Evolutionary conservation across 2,329 filamentous ascomycete species (phyloP), one percentile per base, ranked within the genome.

Genomic region (Leptosphaerulina australis): DNA sequence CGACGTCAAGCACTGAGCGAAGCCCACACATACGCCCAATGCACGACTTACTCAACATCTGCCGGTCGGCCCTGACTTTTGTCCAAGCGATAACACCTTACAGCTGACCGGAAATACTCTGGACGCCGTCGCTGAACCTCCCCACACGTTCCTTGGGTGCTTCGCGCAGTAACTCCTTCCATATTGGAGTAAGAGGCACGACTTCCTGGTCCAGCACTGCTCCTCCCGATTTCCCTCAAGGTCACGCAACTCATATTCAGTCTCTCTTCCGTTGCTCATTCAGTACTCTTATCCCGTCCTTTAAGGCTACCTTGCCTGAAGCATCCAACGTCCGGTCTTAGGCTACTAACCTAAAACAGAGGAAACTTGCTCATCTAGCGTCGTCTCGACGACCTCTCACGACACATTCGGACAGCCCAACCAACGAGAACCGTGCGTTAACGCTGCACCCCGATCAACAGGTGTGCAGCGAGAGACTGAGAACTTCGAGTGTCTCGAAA

Each of bases 341-440:
- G 38, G 54, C 52, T 25, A 44, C 56, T 63, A 53, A 48, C 43
- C 50, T 22, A 7, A 47, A 38, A 18, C 30, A 34, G 43, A 35
- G 18, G 38, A 53, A 52, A 53, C 50, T 48, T 53, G 50, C 50
- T 49, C 52, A 55, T 47, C 39, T 44, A 45, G 55, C 43, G 41
- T 49, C 38, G 15, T 47, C 51, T 31, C 41, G 43, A 34, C 47
- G 14, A 51, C 47, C 12, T 44, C 57, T 52, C 56, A 58, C 56
- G 36, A 59, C 56, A 56, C 44, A 47, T 50, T 40, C 39, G 48
- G 47, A 43, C 53, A 55, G 47, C 46, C 53, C 54, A 46, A 54
- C 56, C 47, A 62, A 52, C 56, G 51, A 58, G 44, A 40, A 50
- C 56, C 55, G 56, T 58, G 55, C 57, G 48, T 58, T 56, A 50